Evolutionary conservation across 2,329 filamentous ascomycete genomes (phyloP).

Genomic region (Scedosporium minutisporum): DNA sequence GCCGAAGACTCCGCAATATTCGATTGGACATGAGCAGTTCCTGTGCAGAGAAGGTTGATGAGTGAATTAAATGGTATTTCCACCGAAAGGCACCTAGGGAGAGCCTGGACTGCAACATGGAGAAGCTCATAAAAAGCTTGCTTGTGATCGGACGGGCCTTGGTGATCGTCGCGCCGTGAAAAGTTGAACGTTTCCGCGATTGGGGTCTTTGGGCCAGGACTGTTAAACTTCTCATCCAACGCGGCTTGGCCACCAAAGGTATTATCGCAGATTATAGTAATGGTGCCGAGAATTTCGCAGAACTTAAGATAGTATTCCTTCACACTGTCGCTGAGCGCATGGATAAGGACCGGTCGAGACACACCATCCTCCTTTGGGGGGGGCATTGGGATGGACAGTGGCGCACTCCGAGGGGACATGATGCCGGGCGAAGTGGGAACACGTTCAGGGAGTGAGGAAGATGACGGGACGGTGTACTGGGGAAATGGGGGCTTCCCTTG

Average conservation of each 20-base stretch:
- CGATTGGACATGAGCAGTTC: constrained; percentile 86
- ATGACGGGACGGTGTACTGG: constrained; percentile 36
- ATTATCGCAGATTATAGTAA: constrained; percentile 93
- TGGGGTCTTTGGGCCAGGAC: constrained; percentile 82
- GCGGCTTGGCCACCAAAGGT: constrained; percentile 94
- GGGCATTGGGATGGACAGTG: background rate
- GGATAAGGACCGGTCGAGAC: constrained; percentile 53
- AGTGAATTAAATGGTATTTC: constrained; percentile 89
- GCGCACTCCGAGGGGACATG: constrained; percentile 20
- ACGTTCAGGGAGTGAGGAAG: constrained; percentile 26
- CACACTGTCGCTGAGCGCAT: constrained; percentile 61
- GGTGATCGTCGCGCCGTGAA: constrained; percentile 67
- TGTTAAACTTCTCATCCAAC: constrained; percentile 87
- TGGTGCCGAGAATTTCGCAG: constrained; percentile 89
- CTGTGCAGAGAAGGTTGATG: constrained; percentile 91
- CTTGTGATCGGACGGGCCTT: constrained; percentile 67
- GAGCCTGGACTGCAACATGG: constrained; percentile 87
- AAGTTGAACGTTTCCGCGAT: constrained; percentile 94
- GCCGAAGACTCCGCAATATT: constrained; percentile 90
- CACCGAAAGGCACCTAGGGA: constrained; percentile 85
- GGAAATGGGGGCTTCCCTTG: constrained; percentile 75
- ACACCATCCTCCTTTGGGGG: constrained; percentile 49
- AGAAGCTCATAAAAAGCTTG: constrained; percentile 93
- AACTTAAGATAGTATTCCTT: constrained; percentile 84
- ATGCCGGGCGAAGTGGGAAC: constrained; percentile 40